Conservation (phyloP, 257 asterid species). For the Solanum rostratum region DNA sequence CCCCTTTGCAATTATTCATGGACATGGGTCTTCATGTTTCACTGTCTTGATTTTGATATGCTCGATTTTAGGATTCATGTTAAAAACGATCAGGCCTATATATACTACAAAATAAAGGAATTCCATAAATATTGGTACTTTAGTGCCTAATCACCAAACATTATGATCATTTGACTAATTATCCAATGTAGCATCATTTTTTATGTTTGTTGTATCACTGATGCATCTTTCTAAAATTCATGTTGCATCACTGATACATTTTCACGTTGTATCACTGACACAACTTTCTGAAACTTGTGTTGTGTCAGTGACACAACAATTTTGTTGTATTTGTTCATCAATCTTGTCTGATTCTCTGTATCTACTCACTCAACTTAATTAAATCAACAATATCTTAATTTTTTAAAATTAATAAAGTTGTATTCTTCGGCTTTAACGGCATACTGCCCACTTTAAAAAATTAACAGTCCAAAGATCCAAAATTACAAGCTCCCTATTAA, state of each 20-base stretch:
- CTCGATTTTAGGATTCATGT: background rate
- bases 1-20: too few species aligned
- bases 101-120: background rate
- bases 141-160: background rate
- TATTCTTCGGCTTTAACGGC: too few species aligned
- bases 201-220: background rate
- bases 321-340: too few species aligned
- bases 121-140: background rate
- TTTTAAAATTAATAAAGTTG: too few species aligned
- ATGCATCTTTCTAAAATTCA: background rate
- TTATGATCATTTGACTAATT: background rate
- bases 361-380: too few species aligned
- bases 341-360: too few species aligned
- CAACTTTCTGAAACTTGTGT: background rate
- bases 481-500: too few species aligned
- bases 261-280: background rate
- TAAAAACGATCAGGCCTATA: background rate
- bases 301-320: background rate
- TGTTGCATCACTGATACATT: background rate
- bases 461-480: too few species aligned
- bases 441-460: too few species aligned
- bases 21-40: background rate
- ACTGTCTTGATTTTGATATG: background rate
- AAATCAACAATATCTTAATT: too few species aligned
- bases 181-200: background rate